Evolutionary conservation across 768 basidiomycete species (phyloP), one percentile per base, ranked within the genome.

Genomic region (Suillus ampliporus): DNA sequence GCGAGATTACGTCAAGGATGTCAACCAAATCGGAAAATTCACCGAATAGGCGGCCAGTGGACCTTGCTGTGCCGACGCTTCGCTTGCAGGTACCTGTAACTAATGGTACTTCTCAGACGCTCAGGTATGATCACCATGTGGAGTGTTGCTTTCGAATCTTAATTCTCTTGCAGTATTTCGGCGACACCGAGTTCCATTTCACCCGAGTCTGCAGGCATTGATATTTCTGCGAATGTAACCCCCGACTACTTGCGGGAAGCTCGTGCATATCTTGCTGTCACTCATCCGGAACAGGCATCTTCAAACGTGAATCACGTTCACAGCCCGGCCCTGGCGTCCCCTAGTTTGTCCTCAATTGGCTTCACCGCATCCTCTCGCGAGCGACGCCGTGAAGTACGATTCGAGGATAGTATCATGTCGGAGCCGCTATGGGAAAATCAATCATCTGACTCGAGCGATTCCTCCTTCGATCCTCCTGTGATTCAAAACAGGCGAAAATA

Each of bases 161-260:
- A 56, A 40, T 26, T 47, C 34, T 59, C 8, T 34, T 35, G 10
- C 64, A 75, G 74, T 51, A 62, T 65, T 50, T 73, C 67, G n/a
- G 67, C 50, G 21, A 72, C 60, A 34, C 72, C 72, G 2, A 75
- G 74, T 21, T 72, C 74, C 13, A 72, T 76, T 47, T 77, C 74
- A 8, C 74, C 74, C 7, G 75, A 75, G 59, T 75, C 74, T 0
- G 75, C 75, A 1, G 74, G 69, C 9, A 74, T 77, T 34, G 69
- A 67, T 47, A 41, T 72, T 28, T 72, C 73, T 31, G 73, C 73
- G 13, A 74, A 64, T 59, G 65, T 72, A 65, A 75, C 75, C 1
- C 75, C 75, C 37, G 74, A 75, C 9, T 76, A 71, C 52, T 65
- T 75, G 58, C 72, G 72, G 1, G 74, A 75, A 43, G 74, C 75